These are phyloP conservation scores for Ceratopteris richardii DNA, from an alignment of 75 land plant species.

Conservation along the genomic window DNA sequence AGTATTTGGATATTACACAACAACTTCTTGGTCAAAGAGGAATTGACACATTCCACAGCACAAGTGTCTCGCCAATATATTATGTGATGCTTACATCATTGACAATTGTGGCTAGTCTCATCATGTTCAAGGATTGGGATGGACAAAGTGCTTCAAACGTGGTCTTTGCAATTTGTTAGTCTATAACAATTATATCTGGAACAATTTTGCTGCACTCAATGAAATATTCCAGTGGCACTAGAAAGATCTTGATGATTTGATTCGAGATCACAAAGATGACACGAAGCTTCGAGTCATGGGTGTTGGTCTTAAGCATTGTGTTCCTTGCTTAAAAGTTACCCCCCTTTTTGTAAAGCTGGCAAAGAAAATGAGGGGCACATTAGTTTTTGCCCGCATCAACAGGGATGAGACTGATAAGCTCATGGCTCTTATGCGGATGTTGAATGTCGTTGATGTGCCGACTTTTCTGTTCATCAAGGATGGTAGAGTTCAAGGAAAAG, in stretches of 20 bases:
- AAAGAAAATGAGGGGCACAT: conserved; percentile 62
- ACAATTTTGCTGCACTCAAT: too few species aligned
- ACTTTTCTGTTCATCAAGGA: conserved; percentile 82
- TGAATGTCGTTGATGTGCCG: conserved; percentile 86
- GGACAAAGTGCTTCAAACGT: too few species aligned
- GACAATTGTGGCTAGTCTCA: too few species aligned
- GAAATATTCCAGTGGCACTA: too few species aligned
- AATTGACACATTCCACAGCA: too few species aligned
- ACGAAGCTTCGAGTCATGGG: conserved; percentile 76
- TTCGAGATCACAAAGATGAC: conserved; percentile 43
- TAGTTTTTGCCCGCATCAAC: conserved; percentile 86
- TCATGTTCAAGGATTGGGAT: too few species aligned
- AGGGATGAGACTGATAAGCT: conserved; percentile 96
- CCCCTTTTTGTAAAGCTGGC: conserved; percentile 90
- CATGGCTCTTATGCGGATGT: conserved; percentile 58
- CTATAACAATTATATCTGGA: too few species aligned
- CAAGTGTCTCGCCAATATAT: too few species aligned
- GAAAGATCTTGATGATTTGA: conserved; percentile 62
- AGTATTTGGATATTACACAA: too few species aligned
- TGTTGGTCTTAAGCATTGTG: conserved; percentile 95
- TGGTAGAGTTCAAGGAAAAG: conserved; percentile 56
- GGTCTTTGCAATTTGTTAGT: too few species aligned
- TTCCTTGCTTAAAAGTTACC: conserved; percentile 96
- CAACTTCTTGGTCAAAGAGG: too few species aligned
- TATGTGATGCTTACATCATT: too few species aligned